These are phyloP conservation scores for Penicillium sp. DNA, from an alignment of 2,329 filamentous ascomycete species.

Conservation along the genomic window DNA sequence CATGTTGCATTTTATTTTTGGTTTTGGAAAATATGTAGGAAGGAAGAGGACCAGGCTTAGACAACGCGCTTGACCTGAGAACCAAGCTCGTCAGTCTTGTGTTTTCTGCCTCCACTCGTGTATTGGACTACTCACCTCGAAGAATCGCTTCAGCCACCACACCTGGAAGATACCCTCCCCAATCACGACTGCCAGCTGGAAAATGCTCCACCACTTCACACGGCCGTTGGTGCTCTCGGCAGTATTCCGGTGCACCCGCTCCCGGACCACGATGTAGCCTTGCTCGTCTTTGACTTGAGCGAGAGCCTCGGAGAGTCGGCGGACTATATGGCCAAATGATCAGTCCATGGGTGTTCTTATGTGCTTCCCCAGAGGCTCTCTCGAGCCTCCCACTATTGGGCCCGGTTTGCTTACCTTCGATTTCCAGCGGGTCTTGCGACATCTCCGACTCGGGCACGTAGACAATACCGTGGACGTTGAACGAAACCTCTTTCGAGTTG, in stretches of 20 bases:
- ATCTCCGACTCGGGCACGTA: slow-evolving; percentile 89
- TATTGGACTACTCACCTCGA: slow-evolving; percentile 62
- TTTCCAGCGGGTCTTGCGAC: slow-evolving; percentile 81
- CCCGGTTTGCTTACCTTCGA: slow-evolving; percentile 64
- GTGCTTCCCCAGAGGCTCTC: background rate
- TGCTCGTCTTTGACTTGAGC: slow-evolving; percentile 96
- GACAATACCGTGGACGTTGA: slow-evolving; percentile 98
- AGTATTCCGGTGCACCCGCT: slow-evolving; percentile 95
- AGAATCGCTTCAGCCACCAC: slow-evolving; percentile 99
- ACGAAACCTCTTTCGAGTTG: slow-evolving; percentile 94
- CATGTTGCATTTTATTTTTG: slow-evolving; percentile 14
- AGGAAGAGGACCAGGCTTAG: slow-evolving; percentile 23
- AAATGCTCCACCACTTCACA: slow-evolving; percentile 99
- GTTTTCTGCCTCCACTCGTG: background rate
- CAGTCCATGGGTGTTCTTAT: slow-evolving; percentile 3
- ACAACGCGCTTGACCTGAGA: slow-evolving; percentile 49
- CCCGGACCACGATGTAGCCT: slow-evolving; percentile 90
- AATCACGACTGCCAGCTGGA: slow-evolving; percentile 83
- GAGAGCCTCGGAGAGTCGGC: slow-evolving; percentile 77
- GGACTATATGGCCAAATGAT: slow-evolving; percentile 55
- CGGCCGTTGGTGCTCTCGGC: slow-evolving; percentile 96
- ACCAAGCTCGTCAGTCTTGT: background rate
- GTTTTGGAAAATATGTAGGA: slow-evolving; percentile 6
- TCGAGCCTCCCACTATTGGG: background rate
- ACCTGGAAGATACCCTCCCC: slow-evolving; percentile 97